Evolutionary conservation across 2,329 filamentous ascomycete species (phyloP).

Genomic region (Arachnomyces sp.): DNA sequence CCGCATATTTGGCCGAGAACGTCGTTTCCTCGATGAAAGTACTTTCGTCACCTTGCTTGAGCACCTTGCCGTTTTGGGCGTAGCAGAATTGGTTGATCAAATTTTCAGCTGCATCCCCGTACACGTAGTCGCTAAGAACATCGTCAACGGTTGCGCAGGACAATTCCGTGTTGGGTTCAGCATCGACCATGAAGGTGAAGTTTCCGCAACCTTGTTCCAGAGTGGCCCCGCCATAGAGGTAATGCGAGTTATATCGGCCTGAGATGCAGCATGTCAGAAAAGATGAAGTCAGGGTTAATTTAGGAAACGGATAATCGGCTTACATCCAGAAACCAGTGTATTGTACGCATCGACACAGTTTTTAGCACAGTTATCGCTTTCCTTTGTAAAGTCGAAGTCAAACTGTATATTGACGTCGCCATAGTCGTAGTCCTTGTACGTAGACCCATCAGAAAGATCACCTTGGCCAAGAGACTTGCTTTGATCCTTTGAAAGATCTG

Average conservation of each 20-base stretch:
- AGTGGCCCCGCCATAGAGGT: not conserved
- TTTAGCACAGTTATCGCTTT: constrained; percentile 2
- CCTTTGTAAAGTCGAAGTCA: constrained; percentile 2
- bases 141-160: not conserved
- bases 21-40: constrained; percentile 6
- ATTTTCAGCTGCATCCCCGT: constrained; percentile 4
- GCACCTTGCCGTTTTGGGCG: constrained; percentile 2
- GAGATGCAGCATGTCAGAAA: not conserved
- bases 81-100: constrained; percentile 6
- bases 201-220: constrained; percentile 8
- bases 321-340: not conserved
- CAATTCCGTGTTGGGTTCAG: constrained; percentile 3
- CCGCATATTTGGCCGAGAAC: constrained; percentile 4
- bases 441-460: constrained; percentile 1
- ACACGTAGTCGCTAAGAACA: constrained; percentile 3
- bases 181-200: constrained; percentile 6
- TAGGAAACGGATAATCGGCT: not conserved
- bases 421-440: not conserved
- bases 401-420: not conserved
- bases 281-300: not conserved
- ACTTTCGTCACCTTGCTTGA: constrained; percentile 5
- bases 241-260: constrained; percentile 7
- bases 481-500: constrained; percentile 4
- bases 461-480: constrained; percentile 1
- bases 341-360: constrained; percentile 4